These are phyloP conservation scores for Heterotrichella gracilis DNA, from an alignment of 352 stramenopile species.

Conservation along the genomic window DNA sequence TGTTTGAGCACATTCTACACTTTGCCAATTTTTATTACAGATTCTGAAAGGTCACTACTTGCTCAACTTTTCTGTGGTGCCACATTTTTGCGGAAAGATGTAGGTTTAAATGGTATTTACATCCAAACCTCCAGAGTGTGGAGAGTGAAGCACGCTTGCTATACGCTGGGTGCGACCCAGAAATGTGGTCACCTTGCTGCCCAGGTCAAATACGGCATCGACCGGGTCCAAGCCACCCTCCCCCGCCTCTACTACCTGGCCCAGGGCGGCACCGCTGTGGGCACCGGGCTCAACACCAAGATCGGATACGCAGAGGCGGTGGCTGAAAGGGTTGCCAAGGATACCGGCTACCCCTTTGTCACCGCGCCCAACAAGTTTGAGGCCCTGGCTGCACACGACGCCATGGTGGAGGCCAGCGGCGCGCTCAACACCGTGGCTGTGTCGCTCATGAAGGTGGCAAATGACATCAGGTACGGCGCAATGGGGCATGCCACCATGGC, in stretches of 20 bases:
- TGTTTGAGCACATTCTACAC: too few species aligned
- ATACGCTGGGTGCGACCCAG: background rate
- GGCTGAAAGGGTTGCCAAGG: constrained; percentile 49
- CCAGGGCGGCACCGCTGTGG: constrained; percentile 63
- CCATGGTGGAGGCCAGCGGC: constrained; percentile 52
- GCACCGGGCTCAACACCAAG: constrained; percentile 49
- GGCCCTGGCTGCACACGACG: constrained; percentile 52
- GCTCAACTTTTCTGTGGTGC: too few species aligned
- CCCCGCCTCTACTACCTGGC: constrained; percentile 47
- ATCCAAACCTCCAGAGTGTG: too few species aligned
- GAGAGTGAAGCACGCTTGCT: background rate
- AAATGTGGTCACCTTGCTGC: too few species aligned
- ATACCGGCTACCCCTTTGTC: constrained; percentile 57
- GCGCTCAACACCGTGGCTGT: constrained; percentile 50
- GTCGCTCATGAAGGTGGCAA: constrained; percentile 67
- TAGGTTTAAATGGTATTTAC: too few species aligned
- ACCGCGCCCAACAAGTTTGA: constrained; percentile 91
- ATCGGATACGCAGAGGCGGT: constrained; percentile 56
- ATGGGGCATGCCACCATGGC: too few species aligned
- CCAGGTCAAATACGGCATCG: constrained; percentile 49
- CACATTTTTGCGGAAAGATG: too few species aligned
- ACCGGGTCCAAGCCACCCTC: constrained; percentile 39
- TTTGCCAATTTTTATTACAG: too few species aligned
- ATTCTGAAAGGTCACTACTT: too few species aligned
- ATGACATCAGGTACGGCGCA: constrained; percentile 46